These are phyloP conservation scores for Alisma plantagoaquatica DNA, from an alignment of 106 monocot species.

Conservation along the genomic window DNA sequence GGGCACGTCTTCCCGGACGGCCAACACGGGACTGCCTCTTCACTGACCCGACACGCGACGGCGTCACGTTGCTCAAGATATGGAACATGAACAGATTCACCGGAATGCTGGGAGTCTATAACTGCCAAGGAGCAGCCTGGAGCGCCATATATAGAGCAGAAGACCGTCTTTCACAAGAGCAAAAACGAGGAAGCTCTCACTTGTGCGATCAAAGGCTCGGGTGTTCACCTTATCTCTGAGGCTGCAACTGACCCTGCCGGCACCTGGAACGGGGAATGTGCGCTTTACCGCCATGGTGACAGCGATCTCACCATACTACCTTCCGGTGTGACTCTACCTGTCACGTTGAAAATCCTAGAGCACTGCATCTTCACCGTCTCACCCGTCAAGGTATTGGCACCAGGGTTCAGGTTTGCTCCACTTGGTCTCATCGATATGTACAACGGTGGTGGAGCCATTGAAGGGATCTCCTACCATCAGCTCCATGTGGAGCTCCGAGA, in stretches of 20 bases:
- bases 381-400: slow-evolving; percentile 62
- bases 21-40: slow-evolving; percentile 82
- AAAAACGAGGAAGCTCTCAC: no score
- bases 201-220: no score
- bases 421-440: slow-evolving; percentile 80
- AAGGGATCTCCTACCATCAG: slow-evolving; percentile 53
- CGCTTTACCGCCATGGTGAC: slow-evolving; percentile 31
- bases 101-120: slow-evolving; percentile 75
- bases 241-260: slow-evolving; percentile 37
- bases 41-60: slow-evolving; percentile 19
- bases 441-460: slow-evolving; percentile 80
- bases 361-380: slow-evolving; percentile 58
- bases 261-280: slow-evolving; percentile 85
- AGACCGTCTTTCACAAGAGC: no score
- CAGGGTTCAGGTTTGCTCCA: slow-evolving; percentile 60
- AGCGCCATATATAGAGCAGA: no score
- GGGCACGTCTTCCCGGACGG: slow-evolving; percentile 62
- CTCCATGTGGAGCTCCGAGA: neutral
- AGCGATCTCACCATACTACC: slow-evolving; percentile 38
- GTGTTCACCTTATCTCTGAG: slow-evolving; percentile 71
- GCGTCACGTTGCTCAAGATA: slow-evolving; percentile 95
- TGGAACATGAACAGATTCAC: slow-evolving; percentile 67
- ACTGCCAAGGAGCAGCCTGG: slow-evolving; percentile 87
- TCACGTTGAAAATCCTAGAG: slow-evolving; percentile 73
- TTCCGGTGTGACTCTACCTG: slow-evolving; percentile 24